These are phyloP conservation scores for Naumovozyma castellii DNA, from an alignment of 805 yeast genomes.

Conservation along the genomic window DNA sequence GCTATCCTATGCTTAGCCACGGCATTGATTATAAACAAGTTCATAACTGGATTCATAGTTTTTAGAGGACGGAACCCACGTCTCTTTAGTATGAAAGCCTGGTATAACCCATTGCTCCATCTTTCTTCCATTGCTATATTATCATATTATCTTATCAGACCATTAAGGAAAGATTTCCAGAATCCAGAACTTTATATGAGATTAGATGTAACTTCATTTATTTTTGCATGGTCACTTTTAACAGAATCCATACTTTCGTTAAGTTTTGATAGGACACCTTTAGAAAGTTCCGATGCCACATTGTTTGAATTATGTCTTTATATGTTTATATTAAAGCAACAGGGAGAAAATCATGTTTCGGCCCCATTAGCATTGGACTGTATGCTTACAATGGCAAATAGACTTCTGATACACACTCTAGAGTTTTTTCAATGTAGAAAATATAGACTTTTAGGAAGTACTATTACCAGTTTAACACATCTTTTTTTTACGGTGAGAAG, in stretches of 20 bases:
- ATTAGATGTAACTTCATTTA: background rate
- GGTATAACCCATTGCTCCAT: background rate
- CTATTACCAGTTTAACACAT: constrained; percentile 47
- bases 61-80: background rate
- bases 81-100: background rate
- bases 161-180: background rate
- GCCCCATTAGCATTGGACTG: constrained; percentile 22
- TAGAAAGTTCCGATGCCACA: constrained; percentile 24
- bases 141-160: constrained; percentile 4
- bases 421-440: constrained; percentile 45
- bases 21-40: constrained; percentile 49
- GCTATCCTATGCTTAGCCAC: constrained; percentile 47
- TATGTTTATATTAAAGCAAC: constrained; percentile 12
- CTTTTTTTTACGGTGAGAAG: constrained; percentile 23
- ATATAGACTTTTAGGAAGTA: constrained; percentile 56
- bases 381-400: constrained; percentile 47
- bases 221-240: constrained; percentile 37
- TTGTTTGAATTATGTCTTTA: constrained; percentile 25
- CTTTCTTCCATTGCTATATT: background rate
- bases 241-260: constrained; percentile 43
- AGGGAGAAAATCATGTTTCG: background rate
- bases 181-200: background rate
- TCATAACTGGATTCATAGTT: constrained; percentile 29
- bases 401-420: constrained; percentile 52
- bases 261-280: constrained; percentile 33